Base-by-base conservation (phyloP, 139 green algal genomes). In the Coelastrella sp. region DNA sequence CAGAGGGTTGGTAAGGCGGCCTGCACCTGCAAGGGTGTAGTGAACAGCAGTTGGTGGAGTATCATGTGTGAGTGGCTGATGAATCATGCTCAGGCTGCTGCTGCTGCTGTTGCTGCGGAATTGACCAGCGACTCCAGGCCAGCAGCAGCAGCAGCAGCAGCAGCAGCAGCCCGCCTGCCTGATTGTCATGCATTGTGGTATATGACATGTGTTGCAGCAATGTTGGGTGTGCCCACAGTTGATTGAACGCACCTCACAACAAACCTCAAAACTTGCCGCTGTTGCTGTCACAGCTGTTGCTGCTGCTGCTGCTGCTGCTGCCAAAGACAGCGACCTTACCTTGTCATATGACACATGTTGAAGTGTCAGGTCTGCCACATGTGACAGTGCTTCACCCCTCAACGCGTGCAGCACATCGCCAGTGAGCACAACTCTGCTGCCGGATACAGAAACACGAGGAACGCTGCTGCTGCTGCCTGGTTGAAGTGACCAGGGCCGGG, bases 361-460 rank as follows among this genome's bases (percentile, higher is more conserved):
- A 56, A 89, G 70, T 61, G 68, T 82, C 49, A 89, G 20, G 11
- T 82, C 57, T 19, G 35, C 60, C 11, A 89, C 84, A 59, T 66
- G 56, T 22, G 84, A 70, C 58, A 82, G 74, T 12, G 72, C 58
- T 14, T 68, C 56, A 11, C 70, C 73, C 56, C 49, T 61, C 70
- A 89, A 72, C 0, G n/a, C 14, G 10, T 14, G 17, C 72, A 89
- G 66, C 56, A 61, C 84, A 58, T 49, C 63, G 14, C 84, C 84
- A 8, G 72, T 57, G 49, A 89, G 72, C 49, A 72, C 19, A 25
- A 73, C 49, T 3, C 56, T 22, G 66, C 72, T 66, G 57, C 84
- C 84, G n/a, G n/a, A 14, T 12, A 89, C 24, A 8, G 11, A 19
- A n/a, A 89, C 57, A 74, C 84, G 72, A 59, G 84, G 84, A 15